These are phyloP conservation scores for Talaromyces islandicus DNA, from an alignment of 2,329 filamentous ascomycete genomes.

Conservation along the genomic window DNA sequence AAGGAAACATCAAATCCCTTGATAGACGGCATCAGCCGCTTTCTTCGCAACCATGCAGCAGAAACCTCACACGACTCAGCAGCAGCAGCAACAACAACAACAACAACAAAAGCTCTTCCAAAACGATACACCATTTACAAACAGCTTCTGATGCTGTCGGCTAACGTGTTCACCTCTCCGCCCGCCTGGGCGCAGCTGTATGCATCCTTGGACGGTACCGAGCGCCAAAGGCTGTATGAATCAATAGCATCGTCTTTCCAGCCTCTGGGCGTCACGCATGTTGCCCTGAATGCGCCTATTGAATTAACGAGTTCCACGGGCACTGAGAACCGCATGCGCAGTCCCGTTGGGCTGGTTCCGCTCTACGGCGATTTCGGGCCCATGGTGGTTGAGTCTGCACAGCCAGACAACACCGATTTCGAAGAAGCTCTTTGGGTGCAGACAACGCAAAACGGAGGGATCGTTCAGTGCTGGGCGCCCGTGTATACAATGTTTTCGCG, in stretches of 20 bases:
- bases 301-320: conserved; percentile 25
- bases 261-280: conserved; percentile 42
- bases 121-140: conserved; percentile 52
- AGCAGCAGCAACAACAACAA: conserved; percentile 2
- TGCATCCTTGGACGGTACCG: conserved; percentile 17
- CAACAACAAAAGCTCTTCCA: conserved; percentile 21
- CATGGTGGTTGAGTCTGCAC: conserved; percentile 13
- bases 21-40: conserved; percentile 25
- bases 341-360: conserved; percentile 63
- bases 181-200: conserved; percentile 24
- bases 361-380: conserved; percentile 72
- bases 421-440: conserved; percentile 68
- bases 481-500: conserved; percentile 90
- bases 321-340: conserved; percentile 64
- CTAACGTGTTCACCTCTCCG: conserved; percentile 37
- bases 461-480: conserved; percentile 81
- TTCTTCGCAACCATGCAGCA: conserved; percentile 19
- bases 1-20: conserved; percentile 21
- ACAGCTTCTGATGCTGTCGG: conserved; percentile 52
- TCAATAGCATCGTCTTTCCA: conserved; percentile 37
- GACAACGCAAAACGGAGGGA: conserved; percentile 68
- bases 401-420: conserved; percentile 51
- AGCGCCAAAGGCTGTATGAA: conserved; percentile 34
- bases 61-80: conserved; percentile 10
- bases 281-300: conserved; percentile 56